Base-by-base conservation (phyloP, 305 asterid species). In the Fraxinus paxiana region DNA sequence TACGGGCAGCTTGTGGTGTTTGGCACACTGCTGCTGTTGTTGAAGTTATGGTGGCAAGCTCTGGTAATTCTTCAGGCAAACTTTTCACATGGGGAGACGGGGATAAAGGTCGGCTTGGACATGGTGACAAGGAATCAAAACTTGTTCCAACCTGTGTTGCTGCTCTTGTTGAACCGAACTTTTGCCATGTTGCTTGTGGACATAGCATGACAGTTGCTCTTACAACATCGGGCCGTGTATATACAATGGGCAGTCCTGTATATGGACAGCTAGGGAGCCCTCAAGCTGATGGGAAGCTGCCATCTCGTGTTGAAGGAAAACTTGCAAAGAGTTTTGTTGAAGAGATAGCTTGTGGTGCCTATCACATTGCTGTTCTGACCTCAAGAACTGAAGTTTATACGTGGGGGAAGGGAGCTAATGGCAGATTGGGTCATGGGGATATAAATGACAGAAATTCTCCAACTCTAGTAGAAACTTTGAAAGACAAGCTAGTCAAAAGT, bases 11-110 rank as follows among this genome's bases (percentile, higher is more conserved):
- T 3, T 94, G 99, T 51, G 97, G 98, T 20, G 84, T 91, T 28
- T 96, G 97, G 97, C 98, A 96, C 81, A 94, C 99, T 7, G 98
- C 97, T 59, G 97, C 99, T 30, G 91, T 95, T 73, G 88, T 94
- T 73, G 99, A 92, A 82, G 91, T 90, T 73, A 78, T 88, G 88
- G 90, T 3, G 91, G 85, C 79, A 89, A 88, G 90, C 34, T 67
- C 91, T 22, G 85, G 63, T 75, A 80, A 79, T 73, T 63, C 91
- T 41, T 90, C 97, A 2, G 87, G 93, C 83, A 95, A 95, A 89
- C 63, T 41, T 17, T 95, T 92, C 88, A 94, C 97, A 0, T 95
- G 99, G 99, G 99, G 99, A 0, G 97, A 94, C 54, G 99, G 99
- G 0, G 98, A 92, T 86, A 91, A 92, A 81, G 18, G 90, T 51